Conservation (phyloP, 306 rosid species). For the Vigna nakashimae region DNA sequence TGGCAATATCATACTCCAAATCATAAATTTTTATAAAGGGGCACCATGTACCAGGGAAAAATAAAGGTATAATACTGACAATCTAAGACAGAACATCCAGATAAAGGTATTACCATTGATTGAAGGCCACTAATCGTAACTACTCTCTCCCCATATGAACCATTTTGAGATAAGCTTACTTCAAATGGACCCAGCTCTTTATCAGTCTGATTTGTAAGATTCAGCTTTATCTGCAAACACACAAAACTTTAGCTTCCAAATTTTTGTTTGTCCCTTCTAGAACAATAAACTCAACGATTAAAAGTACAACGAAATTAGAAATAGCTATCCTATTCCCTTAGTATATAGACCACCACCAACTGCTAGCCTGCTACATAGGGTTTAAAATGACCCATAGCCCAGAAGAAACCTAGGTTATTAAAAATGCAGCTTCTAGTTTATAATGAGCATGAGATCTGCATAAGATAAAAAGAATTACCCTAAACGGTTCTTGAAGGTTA, state of each 20-base stretch:
- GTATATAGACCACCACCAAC: conserved; percentile 39
- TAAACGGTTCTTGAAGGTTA: conserved; percentile 81
- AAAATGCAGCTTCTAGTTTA: conserved; percentile 39
- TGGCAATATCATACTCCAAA: conserved; percentile 49
- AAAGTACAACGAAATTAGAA: conserved; percentile 36
- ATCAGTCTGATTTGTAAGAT: conserved; percentile 75
- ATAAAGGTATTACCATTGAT: conserved; percentile 66
- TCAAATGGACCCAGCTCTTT: conserved; percentile 88
- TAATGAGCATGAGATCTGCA: conserved; percentile 3
- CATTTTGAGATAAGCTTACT: conserved; percentile 69
- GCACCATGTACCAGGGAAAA: conserved; percentile 22
- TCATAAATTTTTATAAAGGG: conserved; percentile 22
- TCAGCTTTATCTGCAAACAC: conserved; percentile 75
- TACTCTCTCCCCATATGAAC: conserved; percentile 60
- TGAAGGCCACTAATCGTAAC: conserved; percentile 87
- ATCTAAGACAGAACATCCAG: conserved; percentile 33
- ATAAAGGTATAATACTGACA: conserved; percentile 27
- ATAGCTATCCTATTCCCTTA: conserved; percentile 21
- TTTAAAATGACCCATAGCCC: conserved; percentile 16
- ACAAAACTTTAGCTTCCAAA: conserved; percentile 48
- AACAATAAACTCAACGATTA: conserved; percentile 10
- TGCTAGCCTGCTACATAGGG: conserved; percentile 6
- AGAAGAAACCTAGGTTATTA: conserved; percentile 31
- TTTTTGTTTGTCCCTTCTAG: conserved; percentile 2
- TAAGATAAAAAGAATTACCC: conserved; percentile 55